These are phyloP conservation scores for Deuterostichococcus epilithicus DNA, from an alignment of 139 green algal genomes.

Conservation along the genomic window DNA sequence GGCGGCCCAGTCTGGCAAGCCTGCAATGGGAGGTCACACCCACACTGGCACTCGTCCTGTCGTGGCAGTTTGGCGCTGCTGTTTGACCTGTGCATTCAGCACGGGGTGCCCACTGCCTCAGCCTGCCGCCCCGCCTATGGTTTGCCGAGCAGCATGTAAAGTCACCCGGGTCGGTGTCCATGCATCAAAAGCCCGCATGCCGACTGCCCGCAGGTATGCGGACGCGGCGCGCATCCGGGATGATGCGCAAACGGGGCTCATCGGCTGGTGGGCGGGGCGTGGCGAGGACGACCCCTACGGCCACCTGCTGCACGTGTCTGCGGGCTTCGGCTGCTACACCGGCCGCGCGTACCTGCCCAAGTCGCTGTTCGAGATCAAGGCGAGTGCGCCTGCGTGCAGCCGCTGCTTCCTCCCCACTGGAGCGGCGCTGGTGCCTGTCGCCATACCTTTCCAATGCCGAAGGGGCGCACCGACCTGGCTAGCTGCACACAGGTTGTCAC, in stretches of 20 bases:
- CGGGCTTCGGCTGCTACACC: conserved; percentile 44
- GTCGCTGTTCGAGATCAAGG: conserved; percentile 49
- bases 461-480: not conserved
- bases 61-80: no score
- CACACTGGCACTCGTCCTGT: no score
- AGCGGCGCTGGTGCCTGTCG: not conserved
- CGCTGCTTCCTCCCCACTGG: not conserved
- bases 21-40: no score
- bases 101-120: no score
- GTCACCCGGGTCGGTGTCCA: no score
- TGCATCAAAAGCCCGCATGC: no score
- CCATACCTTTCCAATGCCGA: not conserved
- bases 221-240: conserved; percentile 65
- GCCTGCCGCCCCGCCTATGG: no score
- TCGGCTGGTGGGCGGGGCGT: conserved; percentile 76
- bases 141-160: no score
- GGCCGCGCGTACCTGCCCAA: conserved; percentile 48
- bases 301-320: conserved; percentile 65
- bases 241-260: conserved; percentile 36
- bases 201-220: conserved; percentile 29
- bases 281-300: conserved; percentile 58
- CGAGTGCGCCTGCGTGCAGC: not conserved
- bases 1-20: no score
- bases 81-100: no score
- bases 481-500: not conserved